Evolutionary conservation across 345 rosid genomes (phyloP).

Genomic region (Melastoma malabathricum): DNA sequence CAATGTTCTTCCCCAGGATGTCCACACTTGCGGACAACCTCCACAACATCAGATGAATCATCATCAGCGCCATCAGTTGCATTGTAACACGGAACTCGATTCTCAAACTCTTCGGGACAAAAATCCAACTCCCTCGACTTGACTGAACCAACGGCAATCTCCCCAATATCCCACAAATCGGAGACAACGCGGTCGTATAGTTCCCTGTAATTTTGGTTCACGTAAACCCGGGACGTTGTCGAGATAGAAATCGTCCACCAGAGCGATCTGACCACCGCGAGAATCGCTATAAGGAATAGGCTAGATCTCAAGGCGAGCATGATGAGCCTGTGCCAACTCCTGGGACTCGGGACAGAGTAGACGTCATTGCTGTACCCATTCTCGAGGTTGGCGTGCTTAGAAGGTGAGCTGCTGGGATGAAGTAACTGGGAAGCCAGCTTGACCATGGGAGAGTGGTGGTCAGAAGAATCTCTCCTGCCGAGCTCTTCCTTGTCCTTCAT

Average conservation of each 20-base stretch:
- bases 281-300: slow-evolving; percentile 49
- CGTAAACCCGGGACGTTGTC: slow-evolving; percentile 52
- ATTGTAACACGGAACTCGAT: slow-evolving; percentile 79
- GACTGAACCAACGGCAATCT: slow-evolving; percentile 67
- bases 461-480: slow-evolving; percentile 43
- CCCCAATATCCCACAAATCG: slow-evolving; percentile 84
- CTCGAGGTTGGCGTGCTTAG: slow-evolving; percentile 40
- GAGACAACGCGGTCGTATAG: slow-evolving; percentile 83
- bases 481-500: slow-evolving; percentile 66
- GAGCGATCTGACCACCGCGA: slow-evolving; percentile 69
- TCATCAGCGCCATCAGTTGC: slow-evolving; percentile 41
- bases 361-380: slow-evolving; percentile 53
- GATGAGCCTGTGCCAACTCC: slow-evolving; percentile 48
- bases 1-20: slow-evolving; percentile 43
- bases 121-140: slow-evolving; percentile 64
- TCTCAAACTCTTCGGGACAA: slow-evolving; percentile 58
- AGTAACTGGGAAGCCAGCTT: slow-evolving; percentile 50
- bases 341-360: slow-evolving; percentile 28
- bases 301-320: slow-evolving; percentile 52
- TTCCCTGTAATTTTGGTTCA: slow-evolving; percentile 62
- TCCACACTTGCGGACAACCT: slow-evolving; percentile 53
- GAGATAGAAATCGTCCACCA: slow-evolving; percentile 92
- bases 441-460: slow-evolving; percentile 24
- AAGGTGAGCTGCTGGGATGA: slow-evolving; percentile 40
- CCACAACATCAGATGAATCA: slow-evolving; percentile 42